Evolutionary conservation across 2,329 filamentous ascomycete genomes (phyloP).

Genomic region (Cercospora sojina): DNA sequence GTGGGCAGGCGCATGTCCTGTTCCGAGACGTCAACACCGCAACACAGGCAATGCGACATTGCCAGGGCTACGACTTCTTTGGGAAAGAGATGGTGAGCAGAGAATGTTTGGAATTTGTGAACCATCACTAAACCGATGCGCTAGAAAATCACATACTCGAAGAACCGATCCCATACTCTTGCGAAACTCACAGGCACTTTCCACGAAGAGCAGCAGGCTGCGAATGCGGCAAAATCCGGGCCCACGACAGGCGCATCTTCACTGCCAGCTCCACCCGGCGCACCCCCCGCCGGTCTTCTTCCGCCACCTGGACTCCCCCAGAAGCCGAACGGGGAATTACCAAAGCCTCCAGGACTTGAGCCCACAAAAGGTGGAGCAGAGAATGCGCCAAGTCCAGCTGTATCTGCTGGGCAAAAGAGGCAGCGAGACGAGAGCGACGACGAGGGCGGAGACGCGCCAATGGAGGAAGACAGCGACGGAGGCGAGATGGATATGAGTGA

Average conservation of each 20-base stretch:
- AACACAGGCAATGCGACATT: conserved; percentile 85
- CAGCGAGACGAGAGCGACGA: conserved; percentile 43
- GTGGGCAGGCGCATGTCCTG: conserved; percentile 90
- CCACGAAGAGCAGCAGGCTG: conserved; percentile 50
- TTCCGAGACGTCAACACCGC: conserved; percentile 88
- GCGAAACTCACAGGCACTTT: conserved; percentile 91
- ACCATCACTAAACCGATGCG: conserved; percentile 14
- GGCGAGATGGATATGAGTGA: conserved; percentile 68
- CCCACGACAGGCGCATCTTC: conserved; percentile 16
- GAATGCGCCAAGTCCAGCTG: conserved; percentile 51
- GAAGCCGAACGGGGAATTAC: conserved; percentile 32
- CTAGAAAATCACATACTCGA: conserved; percentile 88
- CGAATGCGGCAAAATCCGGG: conserved; percentile 45
- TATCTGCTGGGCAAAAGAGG: conserved; percentile 55
- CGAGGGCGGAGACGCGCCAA: conserved; percentile 42
- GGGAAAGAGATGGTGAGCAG: conserved; percentile 74
- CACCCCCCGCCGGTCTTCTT: conserved; percentile 29
- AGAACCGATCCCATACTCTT: conserved; percentile 82
- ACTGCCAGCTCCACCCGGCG: conserved; percentile 27
- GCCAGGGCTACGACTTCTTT: conserved; percentile 83
- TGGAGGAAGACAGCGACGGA: conserved; percentile 51
- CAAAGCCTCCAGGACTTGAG: conserved; percentile 31
- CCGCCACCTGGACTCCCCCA: conserved; percentile 30
- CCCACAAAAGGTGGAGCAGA: conserved; percentile 42
- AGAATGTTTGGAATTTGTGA: not conserved